Percentiles rank a stretch among this genome's conserved stretches.
These are phyloP conservation scores for Guyanaporus albipodus DNA, from an alignment of 768 basidiomycete genomes.

Conservation along the genomic window DNA sequence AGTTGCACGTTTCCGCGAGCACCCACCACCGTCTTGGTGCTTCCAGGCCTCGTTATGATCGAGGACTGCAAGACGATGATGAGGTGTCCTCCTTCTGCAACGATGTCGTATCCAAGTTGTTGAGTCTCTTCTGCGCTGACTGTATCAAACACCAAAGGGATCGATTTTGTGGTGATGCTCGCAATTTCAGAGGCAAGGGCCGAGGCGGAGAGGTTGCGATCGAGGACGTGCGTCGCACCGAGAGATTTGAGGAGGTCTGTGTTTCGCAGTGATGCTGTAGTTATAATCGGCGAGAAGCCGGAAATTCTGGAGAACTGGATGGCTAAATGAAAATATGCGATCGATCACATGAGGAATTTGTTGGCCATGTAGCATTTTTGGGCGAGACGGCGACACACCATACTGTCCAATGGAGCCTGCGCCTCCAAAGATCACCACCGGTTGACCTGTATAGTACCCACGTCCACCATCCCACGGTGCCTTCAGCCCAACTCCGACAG, in stretches of 20 bases:
- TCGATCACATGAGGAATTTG: neutral
- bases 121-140: conserved; percentile 32
- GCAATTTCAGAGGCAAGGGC: conserved; percentile 16
- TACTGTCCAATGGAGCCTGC: conserved; percentile 36
- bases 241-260: conserved; percentile 30
- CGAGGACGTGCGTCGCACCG: conserved; percentile 38
- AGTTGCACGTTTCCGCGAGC: conserved; percentile 11
- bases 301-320: conserved; percentile 35
- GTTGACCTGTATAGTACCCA: conserved; percentile 28
- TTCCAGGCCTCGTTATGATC: conserved; percentile 13
- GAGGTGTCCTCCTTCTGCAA: conserved; percentile 32
- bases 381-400: conserved; percentile 27
- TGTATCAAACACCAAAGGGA: conserved; percentile 24
- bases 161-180: conserved; percentile 8
- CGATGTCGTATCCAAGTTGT: conserved; percentile 27
- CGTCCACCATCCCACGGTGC: conserved; percentile 35
- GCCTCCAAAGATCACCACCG: conserved; percentile 37
- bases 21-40: conserved; percentile 14
- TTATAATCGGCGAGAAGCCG: conserved; percentile 36
- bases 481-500: conserved; percentile 29
- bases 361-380: conserved; percentile 2
- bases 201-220: conserved; percentile 20
- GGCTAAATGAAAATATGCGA: conserved; percentile 9
- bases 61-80: conserved; percentile 1
- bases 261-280: conserved; percentile 38